Conservation (phyloP, 2,329 filamentous ascomycete species). For the Hortaea sp. region DNA sequence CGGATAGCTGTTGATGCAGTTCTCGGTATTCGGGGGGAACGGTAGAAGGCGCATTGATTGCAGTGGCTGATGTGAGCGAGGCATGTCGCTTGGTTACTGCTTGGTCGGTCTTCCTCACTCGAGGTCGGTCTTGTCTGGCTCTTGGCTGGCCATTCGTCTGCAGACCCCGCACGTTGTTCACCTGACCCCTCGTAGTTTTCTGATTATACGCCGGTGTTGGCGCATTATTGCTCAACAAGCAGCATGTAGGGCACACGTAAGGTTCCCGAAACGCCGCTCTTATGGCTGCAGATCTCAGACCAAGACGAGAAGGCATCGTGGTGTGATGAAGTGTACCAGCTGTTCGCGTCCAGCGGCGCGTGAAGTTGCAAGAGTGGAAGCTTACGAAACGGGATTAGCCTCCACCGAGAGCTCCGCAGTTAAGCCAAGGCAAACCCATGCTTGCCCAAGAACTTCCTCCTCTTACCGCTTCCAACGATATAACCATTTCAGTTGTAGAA, state of each 20-base stretch:
- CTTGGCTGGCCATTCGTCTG: neutral
- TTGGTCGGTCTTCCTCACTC: neutral
- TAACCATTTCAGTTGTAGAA: no score
- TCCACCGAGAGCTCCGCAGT: no score
- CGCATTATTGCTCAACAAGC: neutral
- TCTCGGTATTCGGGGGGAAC: constrained; percentile 45
- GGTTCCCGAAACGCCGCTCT: neutral
- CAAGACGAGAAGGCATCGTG: neutral
- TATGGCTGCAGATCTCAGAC: neutral
- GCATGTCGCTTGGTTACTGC: constrained; percentile 11
- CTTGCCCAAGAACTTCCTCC: no score
- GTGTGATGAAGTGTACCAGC: no score
- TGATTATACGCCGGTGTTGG: neutral
- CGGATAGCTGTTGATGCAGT: constrained; percentile 49
- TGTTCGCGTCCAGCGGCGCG: no score
- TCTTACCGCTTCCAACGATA: no score
- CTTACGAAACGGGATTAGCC: no score
- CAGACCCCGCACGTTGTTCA: neutral
- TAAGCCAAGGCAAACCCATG: no score
- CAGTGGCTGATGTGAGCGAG: constrained; percentile 40
- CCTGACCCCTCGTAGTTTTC: neutral
- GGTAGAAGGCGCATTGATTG: constrained; percentile 43
- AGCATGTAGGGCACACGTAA: neutral
- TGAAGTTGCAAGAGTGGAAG: no score
- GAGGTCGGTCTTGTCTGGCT: no score